phyloP scores from a whole-genome alignment of 305 asterid species.

The Rubia peregrina region DNA sequence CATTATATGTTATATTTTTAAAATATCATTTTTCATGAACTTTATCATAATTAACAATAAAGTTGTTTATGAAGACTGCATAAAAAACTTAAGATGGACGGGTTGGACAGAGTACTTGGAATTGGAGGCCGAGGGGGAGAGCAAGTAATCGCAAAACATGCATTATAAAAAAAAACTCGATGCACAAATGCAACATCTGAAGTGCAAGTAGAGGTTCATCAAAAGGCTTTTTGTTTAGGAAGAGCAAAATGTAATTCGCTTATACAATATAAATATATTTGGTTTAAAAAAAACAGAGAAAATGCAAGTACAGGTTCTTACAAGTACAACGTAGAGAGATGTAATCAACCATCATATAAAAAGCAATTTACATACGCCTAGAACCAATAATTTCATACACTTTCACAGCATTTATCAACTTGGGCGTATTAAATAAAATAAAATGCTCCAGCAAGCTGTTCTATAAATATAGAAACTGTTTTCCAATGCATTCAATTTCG shows the following conservation, averaged over 20 bases:
- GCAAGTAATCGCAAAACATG: not conserved
- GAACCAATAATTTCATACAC: not conserved
- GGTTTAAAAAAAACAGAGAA: too few species aligned
- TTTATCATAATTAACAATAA: too few species aligned
- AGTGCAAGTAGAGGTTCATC: not conserved
- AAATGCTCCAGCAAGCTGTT: not conserved
- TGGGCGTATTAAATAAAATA: too few species aligned
- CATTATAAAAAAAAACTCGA: too few species aligned
- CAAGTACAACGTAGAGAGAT: not conserved
- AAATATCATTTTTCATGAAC: too few species aligned
- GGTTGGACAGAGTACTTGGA: not conserved
- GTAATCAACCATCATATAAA: too few species aligned
- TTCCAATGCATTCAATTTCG: not conserved
- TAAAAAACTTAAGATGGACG: not conserved
- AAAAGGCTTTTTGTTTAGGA: too few species aligned
- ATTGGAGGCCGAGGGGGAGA: not conserved
- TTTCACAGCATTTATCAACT: not conserved
- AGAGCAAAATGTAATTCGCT: too few species aligned
- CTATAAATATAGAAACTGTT: not conserved
- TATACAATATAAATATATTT: too few species aligned
- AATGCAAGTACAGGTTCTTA: too few species aligned
- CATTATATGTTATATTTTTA: too few species aligned
- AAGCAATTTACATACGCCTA: not conserved
- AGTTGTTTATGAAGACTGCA: too few species aligned
- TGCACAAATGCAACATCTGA: not conserved